A percentile compares a stretch with the other conserved stretches of the same genome.
These are phyloP conservation scores for Reutealis trisperma DNA, from an alignment of 345 rosid species.

Conservation along the genomic window DNA sequence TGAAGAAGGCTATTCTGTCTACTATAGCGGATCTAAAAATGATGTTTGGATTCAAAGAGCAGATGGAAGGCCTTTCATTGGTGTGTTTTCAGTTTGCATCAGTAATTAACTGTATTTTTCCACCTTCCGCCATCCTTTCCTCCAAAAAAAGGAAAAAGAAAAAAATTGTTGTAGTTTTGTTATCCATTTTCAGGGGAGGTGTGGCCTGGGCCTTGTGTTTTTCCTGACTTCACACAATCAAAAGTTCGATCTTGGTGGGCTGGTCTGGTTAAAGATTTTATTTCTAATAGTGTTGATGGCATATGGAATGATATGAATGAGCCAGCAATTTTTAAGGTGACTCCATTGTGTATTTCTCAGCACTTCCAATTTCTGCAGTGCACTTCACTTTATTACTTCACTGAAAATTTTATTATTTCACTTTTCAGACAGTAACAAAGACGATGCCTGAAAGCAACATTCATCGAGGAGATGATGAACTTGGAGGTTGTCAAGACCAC, in stretches of 20 bases:
- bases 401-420: conserved; percentile 16
- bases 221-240: conserved; percentile 82
- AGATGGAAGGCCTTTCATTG: conserved; percentile 64
- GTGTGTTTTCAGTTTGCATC: conserved; percentile 36
- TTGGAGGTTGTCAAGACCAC: conserved; percentile 84
- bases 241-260: conserved; percentile 93
- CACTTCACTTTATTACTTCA: conserved; percentile 23
- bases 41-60: conserved; percentile 70
- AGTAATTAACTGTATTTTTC: conserved; percentile 9
- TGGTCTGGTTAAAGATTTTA: conserved; percentile 66
- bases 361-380: background rate
- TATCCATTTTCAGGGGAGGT: conserved; percentile 65
- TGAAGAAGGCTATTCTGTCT: conserved; percentile 68
- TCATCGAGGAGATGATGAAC: conserved; percentile 74
- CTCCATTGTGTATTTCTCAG: conserved; percentile 7
- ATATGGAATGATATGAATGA: conserved; percentile 99
- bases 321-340: conserved; percentile 86
- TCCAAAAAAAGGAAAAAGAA: background rate
- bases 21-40: conserved; percentile 64
- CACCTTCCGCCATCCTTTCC: background rate
- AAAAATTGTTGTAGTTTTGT: conserved; percentile 5
- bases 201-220: conserved; percentile 95
- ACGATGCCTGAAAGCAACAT: conserved; percentile 89
- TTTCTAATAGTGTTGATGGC: conserved; percentile 87
- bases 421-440: conserved; percentile 69